A percentile compares a stretch with the other conserved stretches of the same genome.
Conservation (phyloP, 805 yeast genomes). For the Schwanniomyces occidentalis region DNA sequence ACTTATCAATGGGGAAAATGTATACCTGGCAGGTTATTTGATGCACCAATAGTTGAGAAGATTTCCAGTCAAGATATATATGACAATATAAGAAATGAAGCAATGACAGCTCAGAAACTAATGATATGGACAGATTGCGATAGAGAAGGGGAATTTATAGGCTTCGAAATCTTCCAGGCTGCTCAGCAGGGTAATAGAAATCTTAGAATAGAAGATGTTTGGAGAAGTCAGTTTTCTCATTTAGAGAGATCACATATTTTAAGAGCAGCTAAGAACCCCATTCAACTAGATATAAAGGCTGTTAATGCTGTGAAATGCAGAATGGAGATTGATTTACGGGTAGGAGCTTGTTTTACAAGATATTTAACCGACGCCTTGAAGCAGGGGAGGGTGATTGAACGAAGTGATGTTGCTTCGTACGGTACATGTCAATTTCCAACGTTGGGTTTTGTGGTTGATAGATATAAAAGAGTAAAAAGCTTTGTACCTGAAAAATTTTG, state of each 20-base stretch:
- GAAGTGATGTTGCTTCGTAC: constrained; percentile 56
- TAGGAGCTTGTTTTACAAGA: constrained; percentile 89
- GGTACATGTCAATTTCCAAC: constrained; percentile 98
- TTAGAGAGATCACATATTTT: constrained; percentile 73
- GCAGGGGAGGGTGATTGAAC: constrained; percentile 28
- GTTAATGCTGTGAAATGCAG: constrained; percentile 86
- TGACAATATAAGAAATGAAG: constrained; percentile 66
- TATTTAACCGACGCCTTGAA: constrained; percentile 60
- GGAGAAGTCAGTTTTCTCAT: constrained; percentile 86
- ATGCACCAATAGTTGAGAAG: constrained; percentile 59
- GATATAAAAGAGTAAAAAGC: constrained; percentile 71
- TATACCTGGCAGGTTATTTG: constrained; percentile 64
- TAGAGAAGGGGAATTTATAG: constrained; percentile 93
- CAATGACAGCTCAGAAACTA: constrained; percentile 56
- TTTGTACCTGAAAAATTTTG: constrained; percentile 82
- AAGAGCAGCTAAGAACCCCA: constrained; percentile 72
- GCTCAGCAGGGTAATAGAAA: constrained; percentile 54
- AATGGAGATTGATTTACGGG: constrained; percentile 81
- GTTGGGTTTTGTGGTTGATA: constrained; percentile 91
- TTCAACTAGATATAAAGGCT: constrained; percentile 59
- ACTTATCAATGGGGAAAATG: constrained; percentile 66
- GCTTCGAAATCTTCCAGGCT: constrained; percentile 74
- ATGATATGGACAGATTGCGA: constrained; percentile 99
- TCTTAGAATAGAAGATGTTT: constrained; percentile 46
- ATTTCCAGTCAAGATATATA: constrained; percentile 50